Evolutionary conservation across 164 flowering plant genomes (phyloP), one percentile per base, ranked within the genome.

Genomic region (Umbellularia californica): DNA sequence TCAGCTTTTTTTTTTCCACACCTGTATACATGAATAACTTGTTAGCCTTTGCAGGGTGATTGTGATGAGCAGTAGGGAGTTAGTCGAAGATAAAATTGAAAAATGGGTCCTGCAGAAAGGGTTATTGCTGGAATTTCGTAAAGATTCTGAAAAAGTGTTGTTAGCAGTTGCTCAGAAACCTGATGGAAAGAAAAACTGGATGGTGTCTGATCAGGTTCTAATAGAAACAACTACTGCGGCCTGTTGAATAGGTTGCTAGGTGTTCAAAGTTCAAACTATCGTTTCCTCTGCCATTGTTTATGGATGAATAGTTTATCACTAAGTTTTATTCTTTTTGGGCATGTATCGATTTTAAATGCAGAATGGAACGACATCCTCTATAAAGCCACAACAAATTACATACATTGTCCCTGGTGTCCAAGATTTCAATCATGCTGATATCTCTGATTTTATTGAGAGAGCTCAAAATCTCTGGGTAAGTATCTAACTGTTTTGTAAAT

Each of bases 121-220:
- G 2, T 50, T 87, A 50, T 81, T 93, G 72, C 81, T 95, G 77
- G 99, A 93, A 75, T 91, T 90, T 79, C 87, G 79, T 82, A 95
- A 95, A 81, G 99, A 95, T 77, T 73, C 94, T 33, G 99, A 92
- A 24, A 88, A 94, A 82, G 72, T 88, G 33, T 80, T 95, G 78
- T 88, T 95, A 23, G 99, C 91, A 41, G 97, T 95, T 76, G 91
- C 90, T 73, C 92, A 85, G 84, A 93, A 81, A 79, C 97, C 95
- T 63, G 99, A 95, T 84, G 97, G 99, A 69, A 93, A 91, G 82
- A 95, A 89, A 84, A 95, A 95, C 75, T 95, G 99, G 99, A 90
- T 90, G 88, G 97, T 93, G 58, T 85, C 77, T 19, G 97, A 95
- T 89, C 97, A 95, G 98, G 97, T 94, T 85, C 77, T 78, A 62